These are phyloP conservation scores for Leccinum longicurvipes DNA, from an alignment of 768 basidiomycete species.

Conservation along the genomic window DNA sequence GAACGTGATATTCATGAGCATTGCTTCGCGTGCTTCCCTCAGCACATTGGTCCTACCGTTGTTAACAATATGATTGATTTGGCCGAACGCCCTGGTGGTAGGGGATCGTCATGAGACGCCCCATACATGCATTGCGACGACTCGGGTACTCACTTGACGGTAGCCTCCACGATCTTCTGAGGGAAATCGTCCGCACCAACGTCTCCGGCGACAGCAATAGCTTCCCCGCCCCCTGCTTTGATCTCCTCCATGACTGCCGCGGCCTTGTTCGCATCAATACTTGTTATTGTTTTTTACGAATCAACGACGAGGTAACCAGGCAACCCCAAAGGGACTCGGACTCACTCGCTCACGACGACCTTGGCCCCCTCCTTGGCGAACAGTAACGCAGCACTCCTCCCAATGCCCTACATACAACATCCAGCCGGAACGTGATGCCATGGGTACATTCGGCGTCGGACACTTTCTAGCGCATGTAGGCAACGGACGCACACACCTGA, in stretches of 20 bases:
- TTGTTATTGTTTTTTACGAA: conserved; percentile 28
- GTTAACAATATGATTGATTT: conserved; percentile 85
- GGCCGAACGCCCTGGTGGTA: conserved; percentile 64
- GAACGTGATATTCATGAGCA: neutral
- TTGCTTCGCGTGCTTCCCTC: no score
- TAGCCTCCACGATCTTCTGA: conserved; percentile 70
- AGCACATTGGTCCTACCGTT: conserved; percentile 46
- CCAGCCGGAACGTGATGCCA: neutral
- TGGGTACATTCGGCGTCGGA: no score
- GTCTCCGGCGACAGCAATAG: conserved; percentile 72
- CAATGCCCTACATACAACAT: conserved; percentile 61
- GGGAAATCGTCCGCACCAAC: conserved; percentile 84
- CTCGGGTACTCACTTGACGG: conserved; percentile 61
- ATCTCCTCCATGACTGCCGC: conserved; percentile 69
- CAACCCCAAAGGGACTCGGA: neutral
- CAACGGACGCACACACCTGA: conserved; percentile 50
- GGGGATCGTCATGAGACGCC: neutral
- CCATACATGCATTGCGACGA: neutral
- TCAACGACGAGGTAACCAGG: conserved; percentile 1
- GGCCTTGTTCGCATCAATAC: conserved; percentile 71
- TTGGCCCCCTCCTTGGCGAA: conserved; percentile 86
- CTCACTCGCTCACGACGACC: conserved; percentile 80
- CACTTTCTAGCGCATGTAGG: neutral
- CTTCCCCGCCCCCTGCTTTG: conserved; percentile 67
- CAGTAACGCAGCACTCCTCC: conserved; percentile 66